These are phyloP conservation scores for Acacia melanoxylon DNA, from an alignment of 306 rosid species.

Conservation along the genomic window DNA sequence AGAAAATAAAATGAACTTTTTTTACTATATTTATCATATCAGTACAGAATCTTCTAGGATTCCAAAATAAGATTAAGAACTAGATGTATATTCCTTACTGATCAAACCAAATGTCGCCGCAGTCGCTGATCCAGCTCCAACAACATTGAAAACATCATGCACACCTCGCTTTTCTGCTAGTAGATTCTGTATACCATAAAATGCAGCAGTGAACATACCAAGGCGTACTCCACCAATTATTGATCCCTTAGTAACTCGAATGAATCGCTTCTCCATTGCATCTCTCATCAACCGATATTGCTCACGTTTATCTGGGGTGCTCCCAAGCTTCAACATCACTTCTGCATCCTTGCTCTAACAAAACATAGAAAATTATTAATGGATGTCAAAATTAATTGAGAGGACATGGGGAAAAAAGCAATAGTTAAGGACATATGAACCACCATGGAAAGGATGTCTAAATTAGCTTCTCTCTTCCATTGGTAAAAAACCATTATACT, in stretches of 20 bases:
- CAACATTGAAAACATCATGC: constrained; percentile 80
- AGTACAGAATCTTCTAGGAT: neutral
- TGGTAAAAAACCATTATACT: neutral
- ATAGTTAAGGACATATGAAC: neutral
- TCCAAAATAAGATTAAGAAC: constrained; percentile 2
- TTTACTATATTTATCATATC: neutral
- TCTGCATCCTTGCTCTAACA: constrained; percentile 95
- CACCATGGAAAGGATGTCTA: constrained; percentile 19
- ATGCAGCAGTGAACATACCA: constrained; percentile 76
- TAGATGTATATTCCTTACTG: constrained; percentile 52
- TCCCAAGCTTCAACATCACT: constrained; percentile 77
- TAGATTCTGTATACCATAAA: constrained; percentile 72
- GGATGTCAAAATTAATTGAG: constrained; percentile 15
- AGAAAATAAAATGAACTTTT: neutral
- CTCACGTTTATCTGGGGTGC: neutral
- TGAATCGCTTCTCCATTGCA: constrained; percentile 95
- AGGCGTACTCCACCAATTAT: constrained; percentile 53
- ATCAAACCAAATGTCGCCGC: constrained; percentile 90
- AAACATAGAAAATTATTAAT: constrained; percentile 31
- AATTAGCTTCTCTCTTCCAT: neutral
- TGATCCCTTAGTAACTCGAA: constrained; percentile 80
- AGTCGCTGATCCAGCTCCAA: constrained; percentile 95
- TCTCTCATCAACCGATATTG: constrained; percentile 62
- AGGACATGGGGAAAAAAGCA: neutral
- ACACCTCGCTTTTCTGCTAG: constrained; percentile 87